phyloP scores from a whole-genome alignment of 805 yeast species.

The Barnettozyma siamensis region DNA sequence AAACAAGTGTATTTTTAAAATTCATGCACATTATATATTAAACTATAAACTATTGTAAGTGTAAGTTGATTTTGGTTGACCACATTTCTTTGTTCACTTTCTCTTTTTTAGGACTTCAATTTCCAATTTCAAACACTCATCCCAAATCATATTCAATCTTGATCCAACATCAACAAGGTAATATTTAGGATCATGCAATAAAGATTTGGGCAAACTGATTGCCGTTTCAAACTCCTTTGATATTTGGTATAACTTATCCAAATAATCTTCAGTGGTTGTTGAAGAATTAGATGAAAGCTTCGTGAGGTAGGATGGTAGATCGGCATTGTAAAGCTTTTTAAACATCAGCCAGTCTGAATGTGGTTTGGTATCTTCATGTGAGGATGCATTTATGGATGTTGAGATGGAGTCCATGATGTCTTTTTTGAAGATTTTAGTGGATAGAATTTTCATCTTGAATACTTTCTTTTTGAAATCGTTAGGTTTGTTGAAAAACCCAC shows the following conservation, averaged over 20 bases:
- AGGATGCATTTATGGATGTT: background rate
- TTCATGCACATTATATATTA: too few relatives aligned
- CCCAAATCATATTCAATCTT: conserved; percentile 1
- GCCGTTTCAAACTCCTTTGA: conserved; percentile 1
- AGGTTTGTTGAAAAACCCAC: conserved; percentile 15
- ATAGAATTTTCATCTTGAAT: conserved; percentile 12
- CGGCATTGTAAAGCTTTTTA: too few relatives aligned
- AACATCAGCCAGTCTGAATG: background rate
- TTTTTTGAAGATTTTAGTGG: conserved; percentile 18
- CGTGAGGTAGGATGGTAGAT: background rate
- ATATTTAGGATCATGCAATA: conserved; percentile 3
- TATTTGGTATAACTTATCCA: background rate
- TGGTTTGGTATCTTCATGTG: background rate
- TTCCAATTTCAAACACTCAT: conserved; percentile 1
- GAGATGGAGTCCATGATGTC: conserved; percentile 4
- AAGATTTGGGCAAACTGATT: conserved; percentile 3
- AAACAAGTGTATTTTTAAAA: background rate
- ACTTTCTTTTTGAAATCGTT: conserved; percentile 14
- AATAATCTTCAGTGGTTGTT: background rate
- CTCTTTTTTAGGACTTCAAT: background rate
- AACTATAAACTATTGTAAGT: too few relatives aligned
- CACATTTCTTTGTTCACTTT: background rate
- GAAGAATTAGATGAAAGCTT: background rate
- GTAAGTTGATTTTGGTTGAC: too few relatives aligned
- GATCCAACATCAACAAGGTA: conserved; percentile 2